Percentiles rank a stretch among this genome's conserved stretches.
These are phyloP conservation scores for Mortierella sp. DNA, from an alignment of 371 early-diverging fungal species.

Conservation along the genomic window DNA sequence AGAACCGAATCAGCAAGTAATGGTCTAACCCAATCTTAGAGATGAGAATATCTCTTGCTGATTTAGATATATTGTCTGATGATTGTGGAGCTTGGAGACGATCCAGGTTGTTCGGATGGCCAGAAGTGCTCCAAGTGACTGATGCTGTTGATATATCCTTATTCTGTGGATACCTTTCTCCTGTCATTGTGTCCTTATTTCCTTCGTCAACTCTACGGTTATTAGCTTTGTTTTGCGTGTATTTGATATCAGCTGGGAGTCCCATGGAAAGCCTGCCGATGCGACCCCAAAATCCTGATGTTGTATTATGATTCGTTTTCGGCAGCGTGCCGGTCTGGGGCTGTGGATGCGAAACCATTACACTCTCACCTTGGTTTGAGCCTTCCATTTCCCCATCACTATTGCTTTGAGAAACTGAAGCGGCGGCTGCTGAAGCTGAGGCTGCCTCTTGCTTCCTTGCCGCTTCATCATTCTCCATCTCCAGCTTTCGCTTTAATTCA, in stretches of 20 bases:
- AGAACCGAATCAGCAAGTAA: constrained; percentile 35
- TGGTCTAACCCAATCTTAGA: constrained; percentile 38
- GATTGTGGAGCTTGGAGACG: background rate
- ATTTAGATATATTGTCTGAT: background rate
- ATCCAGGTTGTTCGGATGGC: no score
- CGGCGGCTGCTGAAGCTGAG: background rate
- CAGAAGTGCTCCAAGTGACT: no score
- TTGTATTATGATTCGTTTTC: no score
- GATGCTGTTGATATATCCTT: no score
- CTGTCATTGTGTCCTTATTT: no score
- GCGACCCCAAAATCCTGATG: no score
- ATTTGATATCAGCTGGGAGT: no score
- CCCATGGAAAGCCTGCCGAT: no score
- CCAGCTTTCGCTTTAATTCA: background rate
- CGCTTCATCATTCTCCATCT: background rate
- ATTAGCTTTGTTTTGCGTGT: no score
- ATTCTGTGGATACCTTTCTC: no score
- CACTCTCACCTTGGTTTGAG: background rate
- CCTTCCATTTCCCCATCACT: background rate
- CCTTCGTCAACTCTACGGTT: no score
- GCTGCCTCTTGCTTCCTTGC: background rate
- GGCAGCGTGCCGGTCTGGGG: no score
- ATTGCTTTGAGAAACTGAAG: background rate
- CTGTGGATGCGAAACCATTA: background rate
- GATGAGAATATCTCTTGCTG: constrained; percentile 18